These are phyloP conservation scores for Camellia oleifera DNA, from an alignment of 179 eudicot species.

Conservation along the genomic window DNA sequence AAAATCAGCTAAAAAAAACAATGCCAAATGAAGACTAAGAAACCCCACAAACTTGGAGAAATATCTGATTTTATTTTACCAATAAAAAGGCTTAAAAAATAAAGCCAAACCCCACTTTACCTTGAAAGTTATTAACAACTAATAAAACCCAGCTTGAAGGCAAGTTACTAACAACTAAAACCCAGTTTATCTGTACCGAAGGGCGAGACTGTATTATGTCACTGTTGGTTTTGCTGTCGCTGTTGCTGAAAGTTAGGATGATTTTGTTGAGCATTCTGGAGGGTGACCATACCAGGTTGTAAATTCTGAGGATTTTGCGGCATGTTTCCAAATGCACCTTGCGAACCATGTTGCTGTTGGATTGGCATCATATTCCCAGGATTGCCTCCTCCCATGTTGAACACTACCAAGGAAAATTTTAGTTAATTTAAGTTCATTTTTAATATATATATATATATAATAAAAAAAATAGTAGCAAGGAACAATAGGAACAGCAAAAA, in stretches of 20 bases:
- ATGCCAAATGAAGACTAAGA: too few relatives aligned
- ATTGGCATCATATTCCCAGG: slow-evolving; percentile 72
- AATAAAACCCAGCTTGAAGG: too few relatives aligned
- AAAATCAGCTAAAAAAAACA: too few relatives aligned
- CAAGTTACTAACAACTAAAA: not conserved
- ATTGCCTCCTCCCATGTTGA: slow-evolving; percentile 70
- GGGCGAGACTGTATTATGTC: slow-evolving; percentile 10
- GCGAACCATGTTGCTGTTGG: slow-evolving; percentile 45
- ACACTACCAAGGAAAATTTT: slow-evolving; percentile 46
- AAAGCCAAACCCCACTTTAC: too few relatives aligned
- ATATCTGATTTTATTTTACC: too few relatives aligned
- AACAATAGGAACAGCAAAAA: not conserved
- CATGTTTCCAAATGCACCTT: slow-evolving; percentile 80
- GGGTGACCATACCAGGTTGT: slow-evolving; percentile 59
- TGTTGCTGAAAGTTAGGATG: slow-evolving; percentile 84
- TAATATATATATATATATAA: not conserved
- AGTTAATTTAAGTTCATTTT: not conserved
- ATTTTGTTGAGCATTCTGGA: slow-evolving; percentile 61
- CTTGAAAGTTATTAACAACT: not conserved
- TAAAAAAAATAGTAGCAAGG: not conserved
- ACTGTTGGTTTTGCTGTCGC: slow-evolving; percentile 80
- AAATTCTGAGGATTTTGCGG: slow-evolving; percentile 64
- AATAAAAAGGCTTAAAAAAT: too few relatives aligned
- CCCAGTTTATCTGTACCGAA: not conserved
- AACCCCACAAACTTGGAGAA: too few relatives aligned